phyloP scores from a whole-genome alignment of 2,329 filamentous ascomycete species.

The Sporothrix sp. region DNA sequence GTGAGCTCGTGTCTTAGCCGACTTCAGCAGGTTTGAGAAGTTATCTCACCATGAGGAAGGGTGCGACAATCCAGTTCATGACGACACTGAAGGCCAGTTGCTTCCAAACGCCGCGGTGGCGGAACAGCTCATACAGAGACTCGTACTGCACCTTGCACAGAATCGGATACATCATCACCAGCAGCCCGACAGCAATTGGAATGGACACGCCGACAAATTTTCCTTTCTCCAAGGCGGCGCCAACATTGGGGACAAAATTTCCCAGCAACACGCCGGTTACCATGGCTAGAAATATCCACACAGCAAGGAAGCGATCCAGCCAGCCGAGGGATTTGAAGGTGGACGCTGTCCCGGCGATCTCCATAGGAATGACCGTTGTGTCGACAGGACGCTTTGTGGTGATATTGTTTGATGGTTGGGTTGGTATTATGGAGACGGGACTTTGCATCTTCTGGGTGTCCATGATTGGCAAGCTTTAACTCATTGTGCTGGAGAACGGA shows the following conservation, averaged over 20 bases:
- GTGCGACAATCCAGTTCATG: conserved; percentile 75
- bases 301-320: conserved; percentile 53
- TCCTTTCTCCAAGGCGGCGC: conserved; percentile 55
- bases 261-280: conserved; percentile 63
- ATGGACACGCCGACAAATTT: conserved; percentile 48
- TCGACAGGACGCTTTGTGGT: too few relatives aligned
- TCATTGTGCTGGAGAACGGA: too few relatives aligned
- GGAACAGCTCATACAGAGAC: conserved; percentile 57
- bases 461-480: too few relatives aligned
- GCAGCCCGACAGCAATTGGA: conserved; percentile 55
- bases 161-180: conserved; percentile 94
- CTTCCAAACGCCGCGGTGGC: conserved; percentile 56
- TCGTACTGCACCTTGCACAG: conserved; percentile 79
- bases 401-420: too few relatives aligned
- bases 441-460: too few relatives aligned
- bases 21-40: neutral
- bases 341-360: too few relatives aligned
- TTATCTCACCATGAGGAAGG: conserved; percentile 69
- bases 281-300: conserved; percentile 76
- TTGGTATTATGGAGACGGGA: too few relatives aligned
- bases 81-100: conserved; percentile 70
- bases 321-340: conserved; percentile 46
- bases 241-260: conserved; percentile 59
- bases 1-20: neutral
- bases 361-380: too few relatives aligned